phyloP scores from a whole-genome alignment of 805 yeast genomes.

The Metschnikowia picachoensis region DNA sequence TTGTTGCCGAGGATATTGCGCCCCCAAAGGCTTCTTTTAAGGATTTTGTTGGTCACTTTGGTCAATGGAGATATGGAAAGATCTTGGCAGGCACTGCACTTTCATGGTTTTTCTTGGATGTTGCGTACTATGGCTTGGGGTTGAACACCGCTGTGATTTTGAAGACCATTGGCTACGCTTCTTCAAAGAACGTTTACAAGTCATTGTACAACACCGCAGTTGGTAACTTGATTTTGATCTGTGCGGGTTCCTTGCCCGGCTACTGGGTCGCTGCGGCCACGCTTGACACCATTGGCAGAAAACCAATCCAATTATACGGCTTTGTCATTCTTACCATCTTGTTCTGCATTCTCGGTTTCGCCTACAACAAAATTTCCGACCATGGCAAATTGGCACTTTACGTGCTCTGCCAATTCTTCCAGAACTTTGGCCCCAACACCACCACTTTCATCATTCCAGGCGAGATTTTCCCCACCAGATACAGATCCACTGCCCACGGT shows the following conservation, averaged over 20 bases:
- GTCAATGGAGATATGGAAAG: conserved; percentile 84
- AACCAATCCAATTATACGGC: conserved; percentile 74
- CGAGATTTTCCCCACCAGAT: conserved; percentile 90
- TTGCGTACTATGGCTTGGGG: conserved; percentile 87
- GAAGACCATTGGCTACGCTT: conserved; percentile 80
- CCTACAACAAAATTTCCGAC: conserved; percentile 63
- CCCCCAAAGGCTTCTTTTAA: conserved; percentile 80
- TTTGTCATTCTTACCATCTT: conserved; percentile 66
- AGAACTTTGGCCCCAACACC: conserved; percentile 90
- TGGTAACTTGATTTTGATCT: conserved; percentile 86
- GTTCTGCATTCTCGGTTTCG: conserved; percentile 81
- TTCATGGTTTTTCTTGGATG: conserved; percentile 87
- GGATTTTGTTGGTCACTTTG: conserved; percentile 71
- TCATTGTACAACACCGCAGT: conserved; percentile 75
- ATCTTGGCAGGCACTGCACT: conserved; percentile 85
- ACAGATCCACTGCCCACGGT: conserved; percentile 95
- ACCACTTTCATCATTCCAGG: conserved; percentile 91
- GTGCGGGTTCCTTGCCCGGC: conserved; percentile 96
- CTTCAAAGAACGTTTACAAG: conserved; percentile 63
- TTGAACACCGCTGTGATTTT: conserved; percentile 77
- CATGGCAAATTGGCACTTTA: conserved; percentile 73
- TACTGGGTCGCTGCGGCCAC: conserved; percentile 85
- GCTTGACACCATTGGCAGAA: conserved; percentile 79
- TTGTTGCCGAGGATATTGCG: conserved; percentile 33
- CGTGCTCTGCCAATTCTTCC: conserved; percentile 80